Conservation (phyloP, 225 moss, liverwort and hornwort species). For the Marchantia paleacea region DNA sequence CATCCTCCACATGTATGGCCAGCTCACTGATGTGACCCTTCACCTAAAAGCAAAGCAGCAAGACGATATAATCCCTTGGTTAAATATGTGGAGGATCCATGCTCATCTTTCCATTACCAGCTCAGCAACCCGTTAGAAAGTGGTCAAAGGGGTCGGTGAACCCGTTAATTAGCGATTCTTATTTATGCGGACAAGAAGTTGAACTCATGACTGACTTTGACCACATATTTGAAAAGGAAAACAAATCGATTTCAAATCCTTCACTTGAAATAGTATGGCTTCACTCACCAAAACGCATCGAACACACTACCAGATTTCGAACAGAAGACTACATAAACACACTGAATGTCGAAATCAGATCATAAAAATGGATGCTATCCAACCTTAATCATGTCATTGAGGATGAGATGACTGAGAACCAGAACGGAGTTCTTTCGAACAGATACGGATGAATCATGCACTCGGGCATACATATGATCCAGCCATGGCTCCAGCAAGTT, state of each 20-base stretch:
- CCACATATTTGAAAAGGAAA: too few species aligned
- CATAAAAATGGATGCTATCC: background rate
- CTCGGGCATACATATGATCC: conserved; percentile 90
- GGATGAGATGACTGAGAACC: conserved; percentile 93
- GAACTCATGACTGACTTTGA: too few species aligned
- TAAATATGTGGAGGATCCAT: background rate
- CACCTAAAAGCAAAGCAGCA: conserved; percentile 50
- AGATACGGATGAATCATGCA: conserved; percentile 70
- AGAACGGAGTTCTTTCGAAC: conserved; percentile 93
- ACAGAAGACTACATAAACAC: background rate
- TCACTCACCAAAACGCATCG: too few species aligned
- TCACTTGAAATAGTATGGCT: background rate
- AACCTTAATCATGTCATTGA: conserved; percentile 99
- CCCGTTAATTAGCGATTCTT: too few species aligned
- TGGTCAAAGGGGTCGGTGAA: background rate
- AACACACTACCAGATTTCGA: background rate
- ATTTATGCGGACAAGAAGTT: too few species aligned
- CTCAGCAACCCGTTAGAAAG: background rate
- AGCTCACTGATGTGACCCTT: conserved; percentile 98
- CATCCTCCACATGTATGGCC: conserved; percentile 89
- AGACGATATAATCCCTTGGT: background rate
- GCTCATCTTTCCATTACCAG: too few species aligned
- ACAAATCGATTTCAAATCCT: background rate
- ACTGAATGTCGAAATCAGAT: background rate
- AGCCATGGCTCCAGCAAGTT: conserved; percentile 97